Percentiles rank a stretch among this genome's conserved stretches.
Evolutionary conservation across 148 eudicot species (phyloP).

Genomic region (Talinum fruticosum): DNA sequence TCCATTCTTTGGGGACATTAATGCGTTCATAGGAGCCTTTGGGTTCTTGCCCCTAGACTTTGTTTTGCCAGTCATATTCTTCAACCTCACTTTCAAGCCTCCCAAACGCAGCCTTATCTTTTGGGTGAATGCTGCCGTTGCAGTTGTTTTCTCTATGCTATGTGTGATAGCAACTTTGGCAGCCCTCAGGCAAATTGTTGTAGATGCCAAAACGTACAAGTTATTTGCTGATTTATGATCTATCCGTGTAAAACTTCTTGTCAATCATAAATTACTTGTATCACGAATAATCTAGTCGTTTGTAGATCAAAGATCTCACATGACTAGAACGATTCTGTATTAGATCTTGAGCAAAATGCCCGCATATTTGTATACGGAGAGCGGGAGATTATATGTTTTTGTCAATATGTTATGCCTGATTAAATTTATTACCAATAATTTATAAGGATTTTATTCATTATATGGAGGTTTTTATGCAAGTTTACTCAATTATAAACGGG

Average conservation of each 20-base stretch:
- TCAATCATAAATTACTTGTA: not conserved
- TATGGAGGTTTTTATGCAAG: no score
- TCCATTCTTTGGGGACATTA: conserved; percentile 77
- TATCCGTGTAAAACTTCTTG: not conserved
- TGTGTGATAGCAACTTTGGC: conserved; percentile 52
- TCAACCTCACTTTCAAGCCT: conserved; percentile 64
- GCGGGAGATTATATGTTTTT: no score
- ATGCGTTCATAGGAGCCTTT: conserved; percentile 68
- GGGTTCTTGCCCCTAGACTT: conserved; percentile 78
- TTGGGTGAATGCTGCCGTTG: conserved; percentile 49
- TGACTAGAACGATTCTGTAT: not conserved
- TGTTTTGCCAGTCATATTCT: conserved; percentile 67
- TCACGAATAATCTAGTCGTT: not conserved
- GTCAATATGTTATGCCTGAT: no score
- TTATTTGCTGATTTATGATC: conserved; percentile 50
- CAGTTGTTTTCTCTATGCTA: conserved; percentile 39
- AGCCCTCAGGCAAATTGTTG: conserved; percentile 52
- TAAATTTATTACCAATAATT: no score
- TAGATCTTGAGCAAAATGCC: not conserved
- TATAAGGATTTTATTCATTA: no score
- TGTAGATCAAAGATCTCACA: not conserved
- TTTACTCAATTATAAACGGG: no score
- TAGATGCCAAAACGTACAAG: conserved; percentile 52
- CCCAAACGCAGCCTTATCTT: conserved; percentile 41
- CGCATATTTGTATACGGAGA: no score